Percentiles rank a stretch among this genome's conserved stretches.
These are phyloP conservation scores for Daldinia childiae DNA, from an alignment of 495 filamentous ascomycete genomes.

Conservation along the genomic window DNA sequence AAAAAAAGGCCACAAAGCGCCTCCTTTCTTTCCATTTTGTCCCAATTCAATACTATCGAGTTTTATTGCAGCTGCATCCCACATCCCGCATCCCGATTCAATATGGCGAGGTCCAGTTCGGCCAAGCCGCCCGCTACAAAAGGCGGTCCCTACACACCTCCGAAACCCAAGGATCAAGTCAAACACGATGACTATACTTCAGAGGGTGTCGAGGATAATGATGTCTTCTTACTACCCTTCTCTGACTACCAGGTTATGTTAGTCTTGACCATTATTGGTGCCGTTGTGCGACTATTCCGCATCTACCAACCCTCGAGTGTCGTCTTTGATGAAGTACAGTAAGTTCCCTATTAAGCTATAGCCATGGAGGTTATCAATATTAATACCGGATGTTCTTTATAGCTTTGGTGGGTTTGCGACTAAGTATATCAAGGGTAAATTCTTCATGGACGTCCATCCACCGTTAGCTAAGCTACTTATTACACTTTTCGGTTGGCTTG, in stretches of 20 bases:
- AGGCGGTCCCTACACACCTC: conserved; percentile 32
- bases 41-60: conserved; percentile 1
- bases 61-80: conserved; percentile 5
- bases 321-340: conserved; percentile 99
- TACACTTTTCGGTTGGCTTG: conserved; percentile 93
- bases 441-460: conserved; percentile 99
- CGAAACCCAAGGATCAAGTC: conserved; percentile 47
- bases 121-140: conserved; percentile 53
- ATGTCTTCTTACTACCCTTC: conserved; percentile 75
- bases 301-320: conserved; percentile 97
- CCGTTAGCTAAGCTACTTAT: conserved; percentile 97
- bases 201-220: conserved; percentile 72
- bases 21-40: conserved; percentile 22
- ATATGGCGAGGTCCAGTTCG: conserved; percentile 55
- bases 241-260: conserved; percentile 83
- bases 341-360: conserved; percentile 39
- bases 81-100: conserved; percentile 10
- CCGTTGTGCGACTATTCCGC: conserved; percentile 86
- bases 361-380: conserved; percentile 34
- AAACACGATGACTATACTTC: conserved; percentile 67
- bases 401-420: conserved; percentile 97
- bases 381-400: conserved; percentile 16
- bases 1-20: conserved; percentile 37
- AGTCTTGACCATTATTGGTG: conserved; percentile 76
- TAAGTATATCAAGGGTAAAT: conserved; percentile 97